Evolutionary conservation across 495 filamentous ascomycete genomes (phyloP).

Genomic region (Parmelia sp.): DNA sequence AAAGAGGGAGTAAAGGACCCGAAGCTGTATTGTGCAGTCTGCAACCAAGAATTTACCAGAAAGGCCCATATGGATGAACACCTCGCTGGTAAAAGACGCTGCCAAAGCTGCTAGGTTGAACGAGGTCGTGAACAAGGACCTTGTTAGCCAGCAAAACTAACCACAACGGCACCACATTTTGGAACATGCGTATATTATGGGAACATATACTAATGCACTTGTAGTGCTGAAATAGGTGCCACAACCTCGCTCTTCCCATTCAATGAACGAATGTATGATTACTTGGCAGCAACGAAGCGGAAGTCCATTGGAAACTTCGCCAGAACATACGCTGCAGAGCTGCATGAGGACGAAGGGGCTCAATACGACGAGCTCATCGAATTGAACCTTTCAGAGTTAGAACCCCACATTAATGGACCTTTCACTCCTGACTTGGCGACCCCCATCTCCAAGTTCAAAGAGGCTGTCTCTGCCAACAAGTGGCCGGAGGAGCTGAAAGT

Average conservation of each 20-base stretch:
- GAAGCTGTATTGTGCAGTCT: too few relatives aligned
- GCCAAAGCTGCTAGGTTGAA: too few relatives aligned
- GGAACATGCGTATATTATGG: constrained; percentile 49
- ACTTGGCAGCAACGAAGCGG: constrained; percentile 89
- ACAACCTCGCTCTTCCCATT: constrained; percentile 99
- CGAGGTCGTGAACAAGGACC: too few relatives aligned
- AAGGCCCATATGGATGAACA: too few relatives aligned
- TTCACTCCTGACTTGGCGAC: constrained; percentile 99
- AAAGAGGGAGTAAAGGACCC: too few relatives aligned
- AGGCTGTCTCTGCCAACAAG: constrained; percentile 85
- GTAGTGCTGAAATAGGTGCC: constrained; percentile 86
- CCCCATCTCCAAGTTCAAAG: constrained; percentile 94
- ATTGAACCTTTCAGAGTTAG: constrained; percentile 88
- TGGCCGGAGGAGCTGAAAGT: constrained; percentile 98
- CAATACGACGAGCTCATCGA: constrained; percentile 96
- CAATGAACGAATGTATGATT: constrained; percentile 96
- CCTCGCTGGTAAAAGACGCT: too few relatives aligned
- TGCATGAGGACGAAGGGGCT: constrained; percentile 84
- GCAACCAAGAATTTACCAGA: too few relatives aligned
- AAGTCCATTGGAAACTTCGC: constrained; percentile 84
- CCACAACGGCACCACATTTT: background rate
- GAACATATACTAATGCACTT: constrained; percentile 61
- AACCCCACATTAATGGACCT: constrained; percentile 97
- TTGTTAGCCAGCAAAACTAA: background rate
- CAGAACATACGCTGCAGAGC: constrained; percentile 74